Conservation (phyloP, 805 yeast species). For the Kluyveromyces lactis region DNA sequence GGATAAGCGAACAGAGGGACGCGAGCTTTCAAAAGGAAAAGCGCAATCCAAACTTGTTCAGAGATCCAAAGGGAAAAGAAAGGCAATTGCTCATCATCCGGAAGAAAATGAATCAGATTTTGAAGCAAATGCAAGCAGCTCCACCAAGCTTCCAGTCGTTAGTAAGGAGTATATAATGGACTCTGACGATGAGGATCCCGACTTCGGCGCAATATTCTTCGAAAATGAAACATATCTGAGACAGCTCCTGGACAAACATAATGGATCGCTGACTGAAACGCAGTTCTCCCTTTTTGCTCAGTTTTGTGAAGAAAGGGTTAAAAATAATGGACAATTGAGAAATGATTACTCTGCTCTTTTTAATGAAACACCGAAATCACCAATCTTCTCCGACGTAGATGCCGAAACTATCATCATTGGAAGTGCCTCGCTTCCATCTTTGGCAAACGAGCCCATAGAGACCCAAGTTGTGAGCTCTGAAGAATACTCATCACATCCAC, state of each 20-base stretch:
- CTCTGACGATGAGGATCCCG: constrained; percentile 22
- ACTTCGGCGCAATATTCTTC: constrained; percentile 20
- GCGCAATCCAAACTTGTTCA: constrained; percentile 17
- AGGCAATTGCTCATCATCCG: neutral
- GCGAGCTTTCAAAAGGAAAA: constrained; percentile 14
- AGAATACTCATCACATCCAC: too few species aligned
- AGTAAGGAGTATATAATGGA: constrained; percentile 28
- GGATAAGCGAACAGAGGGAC: constrained; percentile 6
- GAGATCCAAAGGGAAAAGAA: constrained; percentile 3
- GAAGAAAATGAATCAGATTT: neutral
- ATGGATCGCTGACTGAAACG: constrained; percentile 20
- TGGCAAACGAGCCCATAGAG: too few species aligned
- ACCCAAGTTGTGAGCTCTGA: too few species aligned
- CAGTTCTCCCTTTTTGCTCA: constrained; percentile 16
- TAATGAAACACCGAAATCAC: constrained; percentile 22
- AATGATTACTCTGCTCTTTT: constrained; percentile 22
- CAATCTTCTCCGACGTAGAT: too few species aligned
- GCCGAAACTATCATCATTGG: too few species aligned
- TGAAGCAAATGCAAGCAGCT: neutral
- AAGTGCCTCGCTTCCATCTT: too few species aligned
- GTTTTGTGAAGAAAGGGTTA: constrained; percentile 24
- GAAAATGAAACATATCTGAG: constrained; percentile 31
- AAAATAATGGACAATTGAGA: constrained; percentile 12
- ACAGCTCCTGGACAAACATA: constrained; percentile 21
- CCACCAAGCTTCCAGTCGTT: constrained; percentile 5